phyloP scores from a whole-genome alignment of 2,329 filamentous ascomycete species.

The Penicillium occitanis region DNA sequence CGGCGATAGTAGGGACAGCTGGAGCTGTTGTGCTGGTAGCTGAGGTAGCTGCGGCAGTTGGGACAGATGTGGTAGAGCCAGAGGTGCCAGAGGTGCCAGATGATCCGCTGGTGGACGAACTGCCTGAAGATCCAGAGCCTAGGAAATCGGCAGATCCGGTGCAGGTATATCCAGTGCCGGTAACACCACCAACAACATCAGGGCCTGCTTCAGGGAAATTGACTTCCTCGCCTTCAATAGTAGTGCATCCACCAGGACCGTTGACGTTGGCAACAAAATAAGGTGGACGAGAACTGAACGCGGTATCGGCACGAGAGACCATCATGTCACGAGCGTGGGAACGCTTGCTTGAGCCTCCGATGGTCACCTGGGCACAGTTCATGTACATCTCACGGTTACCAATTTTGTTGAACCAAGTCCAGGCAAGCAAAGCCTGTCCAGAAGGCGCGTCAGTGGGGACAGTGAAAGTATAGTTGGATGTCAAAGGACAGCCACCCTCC shows the following conservation, averaged over 20 bases:
- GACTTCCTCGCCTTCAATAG: constrained; percentile 58
- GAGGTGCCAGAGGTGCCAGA: constrained; percentile 18
- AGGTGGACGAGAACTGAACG: constrained; percentile 59
- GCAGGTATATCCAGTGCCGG: constrained; percentile 39
- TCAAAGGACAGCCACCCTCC: constrained; percentile 56
- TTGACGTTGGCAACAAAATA: constrained; percentile 71
- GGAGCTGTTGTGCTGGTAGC: not conserved
- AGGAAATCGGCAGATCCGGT: constrained; percentile 35
- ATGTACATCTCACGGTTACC: constrained; percentile 86
- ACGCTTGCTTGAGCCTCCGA: constrained; percentile 37
- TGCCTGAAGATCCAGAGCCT: constrained; percentile 17
- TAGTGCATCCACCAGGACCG: constrained; percentile 55
- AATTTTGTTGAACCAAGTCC: constrained; percentile 75
- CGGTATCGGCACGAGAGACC: constrained; percentile 16
- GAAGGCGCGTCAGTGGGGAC: constrained; percentile 64
- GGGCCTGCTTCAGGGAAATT: constrained; percentile 66
- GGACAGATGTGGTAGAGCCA: constrained; percentile 21
- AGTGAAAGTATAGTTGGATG: constrained; percentile 62
- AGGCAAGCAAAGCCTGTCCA: constrained; percentile 65
- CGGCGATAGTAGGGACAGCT: not conserved
- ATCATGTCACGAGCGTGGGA: constrained; percentile 22
- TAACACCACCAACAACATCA: constrained; percentile 45
- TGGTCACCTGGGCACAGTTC: constrained; percentile 73
- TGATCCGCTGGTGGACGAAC: constrained; percentile 5
- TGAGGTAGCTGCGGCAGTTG: constrained; percentile 22